Percentiles rank a stretch among this genome's conserved stretches.
These are phyloP conservation scores for Thecaphora thlaspeos DNA, from an alignment of 1,284 basidiomycete genomes.

Conservation along the genomic window DNA sequence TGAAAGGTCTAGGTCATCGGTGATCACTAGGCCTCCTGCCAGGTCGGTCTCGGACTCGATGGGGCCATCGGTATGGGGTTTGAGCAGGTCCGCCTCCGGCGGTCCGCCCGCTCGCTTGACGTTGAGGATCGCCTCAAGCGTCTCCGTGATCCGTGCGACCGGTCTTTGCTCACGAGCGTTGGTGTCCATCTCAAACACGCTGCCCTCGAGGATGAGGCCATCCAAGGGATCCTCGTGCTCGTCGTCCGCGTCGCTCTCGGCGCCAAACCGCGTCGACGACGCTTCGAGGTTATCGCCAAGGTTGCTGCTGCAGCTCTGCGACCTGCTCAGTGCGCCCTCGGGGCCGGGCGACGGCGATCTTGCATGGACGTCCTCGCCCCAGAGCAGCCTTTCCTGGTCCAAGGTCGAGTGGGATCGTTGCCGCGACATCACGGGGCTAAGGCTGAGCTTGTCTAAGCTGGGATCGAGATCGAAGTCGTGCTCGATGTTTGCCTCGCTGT, in stretches of 20 bases:
- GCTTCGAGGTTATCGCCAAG: not conserved
- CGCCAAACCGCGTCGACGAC: not conserved
- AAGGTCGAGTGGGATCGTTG: constrained; percentile 26
- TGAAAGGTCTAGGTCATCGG: constrained; percentile 46
- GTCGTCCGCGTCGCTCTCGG: constrained; percentile 40
- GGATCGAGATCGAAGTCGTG: constrained; percentile 38
- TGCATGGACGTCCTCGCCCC: constrained; percentile 19
- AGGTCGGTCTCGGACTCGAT: constrained; percentile 32
- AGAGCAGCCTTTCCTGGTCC: constrained; percentile 20
- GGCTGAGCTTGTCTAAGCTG: constrained; percentile 27
- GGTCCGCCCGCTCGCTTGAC: constrained; percentile 17
- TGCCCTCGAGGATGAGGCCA: constrained; percentile 34
- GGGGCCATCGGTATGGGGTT: constrained; percentile 1
- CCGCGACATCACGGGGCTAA: constrained; percentile 32
- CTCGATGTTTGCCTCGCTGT: constrained; percentile 16
- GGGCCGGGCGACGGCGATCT: not conserved
- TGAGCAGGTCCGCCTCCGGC: not conserved
- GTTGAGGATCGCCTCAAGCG: constrained; percentile 40
- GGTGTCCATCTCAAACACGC: constrained; percentile 22
- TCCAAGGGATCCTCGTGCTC: constrained; percentile 41
- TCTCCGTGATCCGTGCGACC: constrained; percentile 7
- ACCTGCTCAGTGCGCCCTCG: too few relatives aligned
- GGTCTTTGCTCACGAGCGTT: not conserved
- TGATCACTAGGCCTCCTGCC: constrained; percentile 41
- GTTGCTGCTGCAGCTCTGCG: too few relatives aligned